A percentile compares a stretch with the other conserved stretches of the same genome.
These are phyloP conservation scores for Aquilaria agallochum DNA, from an alignment of 441 rosid species.

Conservation along the genomic window DNA sequence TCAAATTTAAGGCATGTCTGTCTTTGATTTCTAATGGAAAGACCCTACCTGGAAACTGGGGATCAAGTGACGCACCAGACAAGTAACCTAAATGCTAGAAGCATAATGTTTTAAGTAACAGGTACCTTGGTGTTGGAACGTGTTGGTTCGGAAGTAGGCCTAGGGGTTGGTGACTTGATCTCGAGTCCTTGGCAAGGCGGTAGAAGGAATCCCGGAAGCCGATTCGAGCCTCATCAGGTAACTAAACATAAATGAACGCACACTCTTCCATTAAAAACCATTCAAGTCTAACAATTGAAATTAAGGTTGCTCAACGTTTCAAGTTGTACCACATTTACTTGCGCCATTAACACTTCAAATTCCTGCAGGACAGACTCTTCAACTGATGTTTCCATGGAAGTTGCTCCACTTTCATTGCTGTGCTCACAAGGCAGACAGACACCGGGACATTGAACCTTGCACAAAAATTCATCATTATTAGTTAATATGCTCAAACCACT, in stretches of 20 bases:
- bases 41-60: too few relatives aligned
- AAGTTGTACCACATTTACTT: constrained; percentile 33
- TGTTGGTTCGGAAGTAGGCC: constrained; percentile 9
- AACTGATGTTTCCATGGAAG: constrained; percentile 31
- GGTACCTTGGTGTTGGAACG: too few relatives aligned
- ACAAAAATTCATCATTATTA: too few relatives aligned
- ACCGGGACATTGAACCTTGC: too few relatives aligned
- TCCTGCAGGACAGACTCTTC: constrained; percentile 69
- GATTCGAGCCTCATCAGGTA: constrained; percentile 53
- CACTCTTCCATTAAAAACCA: constrained; percentile 6
- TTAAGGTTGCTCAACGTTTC: background rate
- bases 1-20: too few relatives aligned
- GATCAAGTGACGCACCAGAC: too few relatives aligned
- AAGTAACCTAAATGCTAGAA: too few relatives aligned
- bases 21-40: too few relatives aligned
- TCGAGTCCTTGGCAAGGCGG: constrained; percentile 76
- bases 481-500: too few relatives aligned
- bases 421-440: constrained; percentile 17
- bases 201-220: constrained; percentile 87
- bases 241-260: constrained; percentile 32
- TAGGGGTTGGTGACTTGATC: constrained; percentile 13
- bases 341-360: constrained; percentile 57
- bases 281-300: background rate
- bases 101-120: too few relatives aligned
- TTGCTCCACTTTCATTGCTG: constrained; percentile 10